Evolutionary conservation across 768 basidiomycete species (phyloP), one percentile per base, ranked within the genome.

Genomic region (Tricholoma hemisulphureum): DNA sequence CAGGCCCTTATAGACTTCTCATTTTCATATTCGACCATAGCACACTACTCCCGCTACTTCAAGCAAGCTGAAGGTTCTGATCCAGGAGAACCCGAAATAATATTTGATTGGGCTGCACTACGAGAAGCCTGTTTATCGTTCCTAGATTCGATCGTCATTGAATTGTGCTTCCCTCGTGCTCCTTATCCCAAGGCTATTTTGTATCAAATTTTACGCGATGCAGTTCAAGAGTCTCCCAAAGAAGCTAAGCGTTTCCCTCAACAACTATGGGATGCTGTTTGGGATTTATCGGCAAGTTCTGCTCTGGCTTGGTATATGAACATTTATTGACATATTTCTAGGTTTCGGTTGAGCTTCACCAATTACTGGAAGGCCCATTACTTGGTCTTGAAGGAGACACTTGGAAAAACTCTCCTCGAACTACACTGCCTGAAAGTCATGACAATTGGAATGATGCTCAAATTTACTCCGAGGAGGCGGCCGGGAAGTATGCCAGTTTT

Each of bases 71-170:
- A 70, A 59, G 66, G 62, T 10, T 50, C 61, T 1, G 75, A 79
- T 31, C 70, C 72, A 0, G 77, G 76, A 14, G 80, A 83, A 31
- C 70, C 77, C 11, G 83, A 84, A 60, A 76, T 85, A 43, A 73
- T 80, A 10, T 93, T 94, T 67, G 86, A 89, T 63, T 86, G 83
- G 83, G 73, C 60, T 6, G 79, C 79, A 51, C 70, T 90, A 59
- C 83, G 83, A 62, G 77, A 77, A 28, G 86, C 86, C 20, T 84
- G 88, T 63, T 79, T 80, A 63, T 93, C 92, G 3, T 92, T 91
- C 73, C 71, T 93, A 50, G 91, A 93, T 69, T 91, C 89, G 0
- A 88, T 93, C 57, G 82, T 94, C 59, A 82, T 93, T 58, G 92
- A 94, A 67, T 72, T 94, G 6, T 89, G 87, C 64, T 86, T 93